A percentile compares a stretch with the other conserved stretches of the same genome.
Evolutionary conservation across 2,329 filamentous ascomycete genomes (phyloP).

Genomic region (Pseudohalonectria lignicola): DNA sequence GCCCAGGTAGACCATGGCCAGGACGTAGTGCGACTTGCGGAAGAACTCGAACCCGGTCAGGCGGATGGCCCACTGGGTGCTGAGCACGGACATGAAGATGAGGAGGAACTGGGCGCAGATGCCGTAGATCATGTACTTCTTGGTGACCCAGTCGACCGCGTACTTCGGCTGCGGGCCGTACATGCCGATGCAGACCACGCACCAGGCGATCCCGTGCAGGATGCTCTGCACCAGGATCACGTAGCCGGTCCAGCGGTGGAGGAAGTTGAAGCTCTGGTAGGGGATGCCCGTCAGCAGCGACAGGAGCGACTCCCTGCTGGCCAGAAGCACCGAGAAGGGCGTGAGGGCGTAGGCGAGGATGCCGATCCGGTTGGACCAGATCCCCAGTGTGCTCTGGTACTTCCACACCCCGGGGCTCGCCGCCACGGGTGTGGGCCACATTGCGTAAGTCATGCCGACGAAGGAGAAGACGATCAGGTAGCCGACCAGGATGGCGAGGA

Average conservation of each 20-base stretch:
- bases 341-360: slow-evolving; percentile 64
- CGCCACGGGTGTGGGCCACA: slow-evolving; percentile 59
- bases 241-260: slow-evolving; percentile 67
- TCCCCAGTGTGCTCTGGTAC: slow-evolving; percentile 53
- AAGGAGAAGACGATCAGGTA: slow-evolving; percentile 63
- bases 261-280: slow-evolving; percentile 67
- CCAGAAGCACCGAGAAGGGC: slow-evolving; percentile 55
- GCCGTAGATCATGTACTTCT: slow-evolving; percentile 65
- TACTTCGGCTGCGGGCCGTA: slow-evolving; percentile 36
- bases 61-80: slow-evolving; percentile 43
- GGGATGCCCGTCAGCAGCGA: slow-evolving; percentile 61
- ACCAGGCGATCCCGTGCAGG: slow-evolving; percentile 59
- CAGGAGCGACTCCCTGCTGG: slow-evolving; percentile 57
- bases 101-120: slow-evolving; percentile 57
- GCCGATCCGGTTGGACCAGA: slow-evolving; percentile 59
- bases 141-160: slow-evolving; percentile 43
- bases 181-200: slow-evolving; percentile 21
- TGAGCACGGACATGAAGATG: slow-evolving; percentile 41
- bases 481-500: slow-evolving; percentile 42
- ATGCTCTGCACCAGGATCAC: slow-evolving; percentile 58
- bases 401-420: slow-evolving; percentile 43
- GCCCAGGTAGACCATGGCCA: slow-evolving; percentile 64
- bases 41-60: slow-evolving; percentile 62
- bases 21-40: slow-evolving; percentile 60
- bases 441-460: slow-evolving; percentile 55